A percentile compares a stretch with the other conserved stretches of the same genome.
Evolutionary conservation across 2,329 filamentous ascomycete species (phyloP).

Genomic region (Exophiala phaeomuriformis): DNA sequence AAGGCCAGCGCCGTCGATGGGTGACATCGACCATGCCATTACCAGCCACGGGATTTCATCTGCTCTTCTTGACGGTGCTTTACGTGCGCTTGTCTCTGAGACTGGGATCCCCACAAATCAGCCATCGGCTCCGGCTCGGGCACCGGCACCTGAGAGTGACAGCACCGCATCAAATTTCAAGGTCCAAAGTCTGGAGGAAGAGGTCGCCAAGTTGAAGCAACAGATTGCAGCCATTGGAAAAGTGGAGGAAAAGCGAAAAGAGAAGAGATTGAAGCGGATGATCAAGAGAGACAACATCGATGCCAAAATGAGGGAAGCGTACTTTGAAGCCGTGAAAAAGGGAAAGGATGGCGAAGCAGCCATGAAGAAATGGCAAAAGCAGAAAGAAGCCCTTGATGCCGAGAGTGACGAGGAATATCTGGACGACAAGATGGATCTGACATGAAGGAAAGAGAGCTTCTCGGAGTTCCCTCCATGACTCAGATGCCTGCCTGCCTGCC

Average conservation of each 20-base stretch:
- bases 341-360: constrained; percentile 35
- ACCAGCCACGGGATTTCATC: constrained; percentile 11
- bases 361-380: constrained; percentile 30
- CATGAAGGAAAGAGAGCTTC: not conserved
- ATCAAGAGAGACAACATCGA: constrained; percentile 37
- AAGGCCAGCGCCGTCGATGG: constrained; percentile 36
- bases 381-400: constrained; percentile 7
- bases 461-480: not conserved
- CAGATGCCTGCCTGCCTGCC: too few relatives aligned
- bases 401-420: constrained; percentile 18
- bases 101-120: not conserved
- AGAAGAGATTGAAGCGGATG: constrained; percentile 32
- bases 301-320: constrained; percentile 37
- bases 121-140: not conserved
- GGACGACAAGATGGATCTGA: constrained; percentile 13
- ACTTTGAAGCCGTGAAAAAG: constrained; percentile 40
- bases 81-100: constrained; percentile 21
- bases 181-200: constrained; percentile 32
- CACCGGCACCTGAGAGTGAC: too few relatives aligned
- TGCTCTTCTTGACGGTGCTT: constrained; percentile 25
- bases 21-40: constrained; percentile 33
- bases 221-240: constrained; percentile 28
- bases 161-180: constrained; percentile 26
- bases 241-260: constrained; percentile 36
- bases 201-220: constrained; percentile 36